phyloP scores from a whole-genome alignment of 1,139 yeast species.

The Candida sojae region DNA sequence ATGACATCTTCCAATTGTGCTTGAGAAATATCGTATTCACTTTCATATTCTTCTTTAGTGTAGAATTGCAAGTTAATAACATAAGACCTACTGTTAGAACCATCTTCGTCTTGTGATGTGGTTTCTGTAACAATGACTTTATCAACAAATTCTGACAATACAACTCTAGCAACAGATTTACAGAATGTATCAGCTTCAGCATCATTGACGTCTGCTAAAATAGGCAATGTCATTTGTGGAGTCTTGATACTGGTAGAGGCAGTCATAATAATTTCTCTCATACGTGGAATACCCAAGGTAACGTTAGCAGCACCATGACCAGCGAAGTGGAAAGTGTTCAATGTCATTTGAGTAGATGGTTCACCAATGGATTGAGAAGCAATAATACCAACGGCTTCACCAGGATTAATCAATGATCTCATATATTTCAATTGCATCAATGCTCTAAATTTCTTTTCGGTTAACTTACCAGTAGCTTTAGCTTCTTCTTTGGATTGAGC shows the following conservation, averaged over 20 bases:
- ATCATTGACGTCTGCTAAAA: slow-evolving; percentile 75
- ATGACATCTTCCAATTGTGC: slow-evolving; percentile 75
- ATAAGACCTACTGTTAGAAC: slow-evolving; percentile 69
- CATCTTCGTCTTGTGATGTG: slow-evolving; percentile 57
- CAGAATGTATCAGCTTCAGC: slow-evolving; percentile 91
- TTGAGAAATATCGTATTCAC: slow-evolving; percentile 85
- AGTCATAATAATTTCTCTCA: slow-evolving; percentile 99
- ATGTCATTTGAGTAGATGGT: slow-evolving; percentile 99
- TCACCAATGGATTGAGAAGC: slow-evolving; percentile 99
- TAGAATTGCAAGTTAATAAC: slow-evolving; percentile 74
- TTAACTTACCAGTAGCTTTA: slow-evolving; percentile 51
- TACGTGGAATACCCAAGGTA: slow-evolving; percentile 99
- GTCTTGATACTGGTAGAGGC: slow-evolving; percentile 95
- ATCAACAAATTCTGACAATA: slow-evolving; percentile 86
- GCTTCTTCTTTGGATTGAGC: slow-evolving; percentile 49
- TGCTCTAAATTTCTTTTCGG: slow-evolving; percentile 89
- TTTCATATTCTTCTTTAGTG: slow-evolving; percentile 73
- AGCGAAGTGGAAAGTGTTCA: slow-evolving; percentile 99
- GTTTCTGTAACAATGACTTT: slow-evolving; percentile 86
- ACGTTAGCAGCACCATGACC: slow-evolving; percentile 99
- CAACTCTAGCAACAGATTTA: slow-evolving; percentile 83
- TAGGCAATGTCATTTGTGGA: slow-evolving; percentile 96
- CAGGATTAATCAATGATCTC: slow-evolving; percentile 94
- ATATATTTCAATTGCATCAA: slow-evolving; percentile 97
- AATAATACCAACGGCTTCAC: slow-evolving; percentile 97